These are phyloP conservation scores for Penicillium sumatraense DNA, from an alignment of 2,329 filamentous ascomycete genomes.

Conservation along the genomic window DNA sequence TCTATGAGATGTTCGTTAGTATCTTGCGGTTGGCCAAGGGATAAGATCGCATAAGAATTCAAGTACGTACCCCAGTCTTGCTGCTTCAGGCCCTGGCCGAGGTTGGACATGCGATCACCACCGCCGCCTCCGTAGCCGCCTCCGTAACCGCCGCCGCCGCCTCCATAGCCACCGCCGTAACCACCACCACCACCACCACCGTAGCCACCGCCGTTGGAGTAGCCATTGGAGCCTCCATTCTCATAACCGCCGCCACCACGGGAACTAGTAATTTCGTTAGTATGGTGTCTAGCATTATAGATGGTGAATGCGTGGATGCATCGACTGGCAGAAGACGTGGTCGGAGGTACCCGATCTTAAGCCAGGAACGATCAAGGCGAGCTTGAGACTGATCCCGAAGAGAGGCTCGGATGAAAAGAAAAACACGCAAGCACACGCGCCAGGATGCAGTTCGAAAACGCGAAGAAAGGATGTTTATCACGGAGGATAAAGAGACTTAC, in stretches of 20 bases:
- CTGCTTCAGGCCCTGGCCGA: slow-evolving; percentile 84
- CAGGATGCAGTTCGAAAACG: slow-evolving; percentile 4
- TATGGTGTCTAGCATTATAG: background rate
- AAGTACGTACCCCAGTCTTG: slow-evolving; percentile 79
- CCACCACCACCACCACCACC: slow-evolving; percentile 37
- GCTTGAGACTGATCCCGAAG: background rate
- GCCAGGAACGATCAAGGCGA: background rate
- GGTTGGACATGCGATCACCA: slow-evolving; percentile 91
- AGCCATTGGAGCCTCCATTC: slow-evolving; percentile 54
- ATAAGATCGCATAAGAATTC: background rate
- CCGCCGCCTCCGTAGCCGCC: slow-evolving; percentile 55
- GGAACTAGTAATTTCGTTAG: slow-evolving; percentile 32
- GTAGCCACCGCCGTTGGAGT: slow-evolving; percentile 36
- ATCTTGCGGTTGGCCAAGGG: slow-evolving; percentile 5
- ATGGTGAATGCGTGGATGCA: background rate
- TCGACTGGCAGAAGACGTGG: background rate
- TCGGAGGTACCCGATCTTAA: background rate
- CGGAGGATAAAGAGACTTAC: slow-evolving; percentile 32
- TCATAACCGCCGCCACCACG: slow-evolving; percentile 50
- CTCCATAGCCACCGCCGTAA: slow-evolving; percentile 40
- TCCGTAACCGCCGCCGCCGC: slow-evolving; percentile 55
- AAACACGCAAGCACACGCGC: background rate
- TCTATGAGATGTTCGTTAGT: slow-evolving; percentile 60
- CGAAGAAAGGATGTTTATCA: background rate
- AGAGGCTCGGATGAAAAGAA: background rate